Evolutionary conservation across 139 green algal genomes (phyloP).

Genomic region (Pleodorina starrii): DNA sequence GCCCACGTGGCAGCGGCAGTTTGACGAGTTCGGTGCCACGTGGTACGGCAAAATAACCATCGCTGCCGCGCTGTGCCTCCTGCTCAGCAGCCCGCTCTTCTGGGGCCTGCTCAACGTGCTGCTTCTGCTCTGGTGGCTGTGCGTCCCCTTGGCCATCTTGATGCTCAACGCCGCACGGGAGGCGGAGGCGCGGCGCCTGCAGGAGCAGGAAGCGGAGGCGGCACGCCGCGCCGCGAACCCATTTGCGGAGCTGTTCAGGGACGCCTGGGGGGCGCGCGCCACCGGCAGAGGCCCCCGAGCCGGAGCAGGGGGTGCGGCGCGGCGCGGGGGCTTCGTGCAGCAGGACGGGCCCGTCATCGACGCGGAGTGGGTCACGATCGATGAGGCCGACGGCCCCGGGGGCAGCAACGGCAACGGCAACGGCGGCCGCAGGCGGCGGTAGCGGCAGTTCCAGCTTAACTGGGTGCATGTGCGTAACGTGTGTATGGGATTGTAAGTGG

Average conservation of each 20-base stretch:
- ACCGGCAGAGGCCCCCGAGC: too few relatives aligned
- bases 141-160: background rate
- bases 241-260: conserved; percentile 12
- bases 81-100: conserved; percentile 18
- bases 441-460: too few relatives aligned
- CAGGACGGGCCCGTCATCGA: conserved; percentile 49
- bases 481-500: too few relatives aligned
- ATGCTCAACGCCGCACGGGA: background rate
- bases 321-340: background rate
- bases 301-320: background rate
- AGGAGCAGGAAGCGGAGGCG: background rate
- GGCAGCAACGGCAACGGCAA: background rate
- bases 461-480: too few relatives aligned
- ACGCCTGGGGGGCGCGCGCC: background rate
- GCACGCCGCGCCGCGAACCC: background rate
- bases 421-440: background rate
- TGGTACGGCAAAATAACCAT: conserved; percentile 24
- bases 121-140: conserved; percentile 34
- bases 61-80: background rate
- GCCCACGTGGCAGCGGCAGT: conserved; percentile 27
- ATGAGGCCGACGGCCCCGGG: background rate
- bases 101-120: conserved; percentile 13
- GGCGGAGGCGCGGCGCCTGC: background rate
- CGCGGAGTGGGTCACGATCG: conserved; percentile 35
- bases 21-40: conserved; percentile 21